Percentiles rank a stretch among this genome's conserved stretches.
These are phyloP conservation scores for Lepraria neglecta DNA, from an alignment of 495 filamentous ascomycete genomes.

Conservation along the genomic window DNA sequence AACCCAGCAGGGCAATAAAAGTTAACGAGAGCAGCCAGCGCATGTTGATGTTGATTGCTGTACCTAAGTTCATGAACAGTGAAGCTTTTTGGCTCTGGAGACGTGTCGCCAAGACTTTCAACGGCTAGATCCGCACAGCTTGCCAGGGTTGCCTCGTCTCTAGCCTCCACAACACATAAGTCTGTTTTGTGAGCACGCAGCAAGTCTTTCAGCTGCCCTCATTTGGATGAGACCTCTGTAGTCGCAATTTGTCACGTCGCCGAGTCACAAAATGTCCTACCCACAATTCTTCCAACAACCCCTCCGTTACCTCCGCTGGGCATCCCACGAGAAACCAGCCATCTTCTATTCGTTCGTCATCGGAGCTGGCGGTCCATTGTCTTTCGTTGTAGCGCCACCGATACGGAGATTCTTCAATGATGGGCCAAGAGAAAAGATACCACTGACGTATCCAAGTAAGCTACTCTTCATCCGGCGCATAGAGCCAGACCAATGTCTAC, in stretches of 20 bases:
- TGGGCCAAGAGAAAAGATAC: conserved; percentile 60
- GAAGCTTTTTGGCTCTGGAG: conserved; percentile 15
- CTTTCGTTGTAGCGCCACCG: conserved; percentile 61
- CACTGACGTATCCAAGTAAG: conserved; percentile 88
- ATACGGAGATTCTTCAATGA: conserved; percentile 64
- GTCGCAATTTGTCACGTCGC: neutral
- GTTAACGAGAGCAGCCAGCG: conserved; percentile 67
- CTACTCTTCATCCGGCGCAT: neutral
- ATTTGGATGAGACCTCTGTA: neutral
- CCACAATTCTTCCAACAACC: conserved; percentile 81
- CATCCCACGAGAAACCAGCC: conserved; percentile 76
- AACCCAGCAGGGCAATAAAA: conserved; percentile 54
- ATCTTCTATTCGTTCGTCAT: conserved; percentile 78
- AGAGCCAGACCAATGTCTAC: neutral
- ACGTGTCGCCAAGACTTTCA: conserved; percentile 25
- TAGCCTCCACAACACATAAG: too few relatives aligned
- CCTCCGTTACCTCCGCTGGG: conserved; percentile 77
- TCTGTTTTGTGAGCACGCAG: neutral
- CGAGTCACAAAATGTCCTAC: conserved; percentile 48
- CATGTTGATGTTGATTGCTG: conserved; percentile 47
- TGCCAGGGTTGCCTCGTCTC: neutral
- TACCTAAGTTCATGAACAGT: neutral
- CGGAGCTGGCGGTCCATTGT: conserved; percentile 63
- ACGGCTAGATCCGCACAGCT: neutral
- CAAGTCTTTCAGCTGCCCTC: neutral